Percentiles rank a stretch among this genome's conserved stretches.
Conservation (phyloP, 108 stramenopile species). For the Cyclotella distinguenda region DNA sequence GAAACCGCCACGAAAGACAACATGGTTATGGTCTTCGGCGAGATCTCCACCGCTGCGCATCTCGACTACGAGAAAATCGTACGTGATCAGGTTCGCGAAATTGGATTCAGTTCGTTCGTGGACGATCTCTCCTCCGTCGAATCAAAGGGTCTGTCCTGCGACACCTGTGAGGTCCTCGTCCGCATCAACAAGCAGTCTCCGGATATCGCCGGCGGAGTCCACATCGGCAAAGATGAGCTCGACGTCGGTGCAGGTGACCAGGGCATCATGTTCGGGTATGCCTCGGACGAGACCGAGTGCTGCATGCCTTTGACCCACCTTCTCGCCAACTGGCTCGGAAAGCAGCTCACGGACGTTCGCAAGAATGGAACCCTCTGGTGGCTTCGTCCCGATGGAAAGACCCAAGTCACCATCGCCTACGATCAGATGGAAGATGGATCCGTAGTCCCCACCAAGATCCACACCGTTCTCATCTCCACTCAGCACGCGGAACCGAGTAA, state of each 20-base stretch:
- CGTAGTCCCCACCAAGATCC: slow-evolving; percentile 92
- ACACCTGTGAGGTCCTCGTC: slow-evolving; percentile 95
- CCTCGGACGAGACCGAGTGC: slow-evolving; percentile 93
- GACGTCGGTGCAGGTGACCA: slow-evolving; percentile 98
- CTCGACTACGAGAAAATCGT: slow-evolving; percentile 97
- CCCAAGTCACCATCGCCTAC: slow-evolving; percentile 96
- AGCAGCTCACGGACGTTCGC: slow-evolving; percentile 94
- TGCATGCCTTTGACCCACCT: slow-evolving; percentile 97
- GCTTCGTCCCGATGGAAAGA: slow-evolving; percentile 98
- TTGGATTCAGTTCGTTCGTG: slow-evolving; percentile 91
- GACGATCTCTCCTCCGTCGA: slow-evolving; percentile 72
- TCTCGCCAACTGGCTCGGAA: slow-evolving; percentile 93
- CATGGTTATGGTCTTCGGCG: slow-evolving; percentile 99
- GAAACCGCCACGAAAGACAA: slow-evolving; percentile 98
- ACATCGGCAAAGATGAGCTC: slow-evolving; percentile 88
- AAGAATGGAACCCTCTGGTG: slow-evolving; percentile 93
- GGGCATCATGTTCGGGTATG: slow-evolving; percentile 99
- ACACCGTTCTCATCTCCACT: slow-evolving; percentile 97
- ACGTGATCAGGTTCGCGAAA: slow-evolving; percentile 94
- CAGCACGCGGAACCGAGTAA: slow-evolving; percentile 93
- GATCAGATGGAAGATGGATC: slow-evolving; percentile 86
- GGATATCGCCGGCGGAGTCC: slow-evolving; percentile 96
- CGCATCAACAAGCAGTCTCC: slow-evolving; percentile 98
- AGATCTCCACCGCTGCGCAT: slow-evolving; percentile 95
- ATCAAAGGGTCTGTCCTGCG: slow-evolving; percentile 95